Evolutionary conservation across 2,329 filamentous ascomycete species (phyloP).

Genomic region (Nemania bipapillata): DNA sequence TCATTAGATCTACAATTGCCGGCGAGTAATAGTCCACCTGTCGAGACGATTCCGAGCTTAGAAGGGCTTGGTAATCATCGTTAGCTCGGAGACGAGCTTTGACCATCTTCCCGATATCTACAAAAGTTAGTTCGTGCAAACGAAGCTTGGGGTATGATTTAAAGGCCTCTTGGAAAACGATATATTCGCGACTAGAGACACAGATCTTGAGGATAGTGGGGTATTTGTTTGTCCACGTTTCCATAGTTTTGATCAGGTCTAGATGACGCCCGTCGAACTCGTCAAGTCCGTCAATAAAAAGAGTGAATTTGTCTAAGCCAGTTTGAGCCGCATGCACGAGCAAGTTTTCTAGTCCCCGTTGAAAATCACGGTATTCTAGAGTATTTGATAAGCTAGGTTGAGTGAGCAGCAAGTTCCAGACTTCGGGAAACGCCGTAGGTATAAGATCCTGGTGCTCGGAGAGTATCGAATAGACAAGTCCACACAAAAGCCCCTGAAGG

Average conservation of each 20-base stretch:
- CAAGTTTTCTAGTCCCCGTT: constrained; percentile 26
- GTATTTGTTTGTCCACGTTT: constrained; percentile 28
- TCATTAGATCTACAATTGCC: constrained; percentile 23
- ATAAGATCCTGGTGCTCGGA: constrained; percentile 29
- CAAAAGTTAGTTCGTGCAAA: constrained; percentile 37
- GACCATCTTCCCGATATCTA: constrained; percentile 31
- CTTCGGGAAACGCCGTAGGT: constrained; percentile 27
- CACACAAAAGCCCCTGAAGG: constrained; percentile 38
- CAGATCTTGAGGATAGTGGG: constrained; percentile 36
- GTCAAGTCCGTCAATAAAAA: constrained; percentile 41
- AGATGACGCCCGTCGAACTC: constrained; percentile 40
- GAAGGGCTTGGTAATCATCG: neutral
- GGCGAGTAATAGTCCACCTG: neutral
- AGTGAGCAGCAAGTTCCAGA: constrained; percentile 27
- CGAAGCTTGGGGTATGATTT: constrained; percentile 28
- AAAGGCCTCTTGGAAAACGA: constrained; percentile 35
- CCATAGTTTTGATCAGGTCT: constrained; percentile 30
- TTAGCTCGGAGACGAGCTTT: constrained; percentile 28
- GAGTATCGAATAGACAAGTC: constrained; percentile 36
- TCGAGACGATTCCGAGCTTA: neutral
- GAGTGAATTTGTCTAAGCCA: constrained; percentile 25
- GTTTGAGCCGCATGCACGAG: neutral
- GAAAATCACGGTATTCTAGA: constrained; percentile 32
- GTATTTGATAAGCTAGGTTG: constrained; percentile 4
- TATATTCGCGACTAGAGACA: constrained; percentile 41